Percentiles rank a stretch among this genome's conserved stretches.
Conservation (phyloP, 1,139 yeast genomes). For the Nakaseomyces sp. region DNA sequence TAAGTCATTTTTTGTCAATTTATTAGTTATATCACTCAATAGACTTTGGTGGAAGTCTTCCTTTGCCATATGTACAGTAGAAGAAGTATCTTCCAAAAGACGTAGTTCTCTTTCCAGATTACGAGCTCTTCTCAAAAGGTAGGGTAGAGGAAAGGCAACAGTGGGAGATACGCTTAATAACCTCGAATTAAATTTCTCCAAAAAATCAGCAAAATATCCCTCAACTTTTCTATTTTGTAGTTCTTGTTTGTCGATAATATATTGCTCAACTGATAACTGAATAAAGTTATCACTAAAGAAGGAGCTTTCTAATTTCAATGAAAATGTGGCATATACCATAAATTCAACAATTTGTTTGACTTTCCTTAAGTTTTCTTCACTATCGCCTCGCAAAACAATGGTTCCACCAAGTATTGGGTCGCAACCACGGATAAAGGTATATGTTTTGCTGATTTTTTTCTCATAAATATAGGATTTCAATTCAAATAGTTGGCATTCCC, state of each 20-base stretch:
- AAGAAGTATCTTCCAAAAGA: conserved; percentile 29
- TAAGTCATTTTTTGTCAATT: conserved; percentile 27
- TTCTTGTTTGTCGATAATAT: conserved; percentile 18
- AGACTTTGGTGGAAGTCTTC: conserved; percentile 19
- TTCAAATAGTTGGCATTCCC: conserved; percentile 63
- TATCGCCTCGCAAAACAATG: conserved; percentile 69
- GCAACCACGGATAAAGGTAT: conserved; percentile 70
- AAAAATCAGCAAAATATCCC: conserved; percentile 40
- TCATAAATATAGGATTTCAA: conserved; percentile 56
- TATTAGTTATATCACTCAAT: conserved; percentile 21
- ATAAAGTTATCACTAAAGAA: conserved; percentile 69
- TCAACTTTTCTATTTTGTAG: conserved; percentile 10
- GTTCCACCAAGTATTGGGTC: conserved; percentile 73
- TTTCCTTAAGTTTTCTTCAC: conserved; percentile 48
- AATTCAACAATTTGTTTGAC: conserved; percentile 77
- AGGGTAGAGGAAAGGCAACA: conserved; percentile 60
- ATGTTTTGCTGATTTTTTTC: conserved; percentile 50
- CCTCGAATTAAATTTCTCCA: conserved; percentile 43
- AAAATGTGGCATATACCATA: conserved; percentile 66
- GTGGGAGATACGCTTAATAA: conserved; percentile 68
- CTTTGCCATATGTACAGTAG: conserved; percentile 26
- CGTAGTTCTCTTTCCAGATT: conserved; percentile 41
- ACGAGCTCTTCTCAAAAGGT: conserved; percentile 47
- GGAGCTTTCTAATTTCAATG: conserved; percentile 72
- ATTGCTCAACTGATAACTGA: conserved; percentile 36